Evolutionary conservation across 768 basidiomycete genomes (phyloP).

Genomic region (Auriscalpium orientale): DNA sequence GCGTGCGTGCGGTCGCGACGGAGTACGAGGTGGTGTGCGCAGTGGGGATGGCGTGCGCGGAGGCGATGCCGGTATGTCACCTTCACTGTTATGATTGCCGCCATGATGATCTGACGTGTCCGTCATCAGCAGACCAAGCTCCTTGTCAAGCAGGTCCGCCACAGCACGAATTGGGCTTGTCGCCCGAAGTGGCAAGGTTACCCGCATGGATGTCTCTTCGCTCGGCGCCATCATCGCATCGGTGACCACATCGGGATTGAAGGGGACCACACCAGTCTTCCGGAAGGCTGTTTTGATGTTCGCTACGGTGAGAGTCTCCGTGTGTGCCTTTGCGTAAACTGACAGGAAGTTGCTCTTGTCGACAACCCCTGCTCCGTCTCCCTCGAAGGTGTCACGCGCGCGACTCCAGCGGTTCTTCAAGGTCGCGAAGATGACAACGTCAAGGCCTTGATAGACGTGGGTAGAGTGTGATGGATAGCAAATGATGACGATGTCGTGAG

Average conservation of each 20-base stretch:
- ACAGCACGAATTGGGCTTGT: slow-evolving; percentile 17
- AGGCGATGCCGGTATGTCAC: no score
- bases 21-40: not conserved
- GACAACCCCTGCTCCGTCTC: not conserved
- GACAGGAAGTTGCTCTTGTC: slow-evolving; percentile 29
- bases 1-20: not conserved
- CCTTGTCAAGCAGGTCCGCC: not conserved
- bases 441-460: slow-evolving; percentile 36
- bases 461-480: slow-evolving; percentile 40
- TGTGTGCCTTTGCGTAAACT: slow-evolving; percentile 28
- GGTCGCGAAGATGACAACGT: slow-evolving; percentile 35
- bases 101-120: no score
- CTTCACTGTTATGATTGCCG: no score
- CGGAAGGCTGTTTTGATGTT: slow-evolving; percentile 19
- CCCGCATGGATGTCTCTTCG: slow-evolving; percentile 19
- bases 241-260: slow-evolving; percentile 27
- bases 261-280: slow-evolving; percentile 33
- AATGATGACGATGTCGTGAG: slow-evolving; percentile 32
- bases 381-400: slow-evolving; percentile 6
- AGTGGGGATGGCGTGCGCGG: no score
- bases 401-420: slow-evolving; percentile 26
- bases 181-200: slow-evolving; percentile 20
- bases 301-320: slow-evolving; percentile 20
- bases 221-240: slow-evolving; percentile 30
- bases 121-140: not conserved